Evolutionary conservation across 164 flowering plant genomes (phyloP), one percentile per base, ranked within the genome.

Genomic region (Umbilicus rupestris): DNA sequence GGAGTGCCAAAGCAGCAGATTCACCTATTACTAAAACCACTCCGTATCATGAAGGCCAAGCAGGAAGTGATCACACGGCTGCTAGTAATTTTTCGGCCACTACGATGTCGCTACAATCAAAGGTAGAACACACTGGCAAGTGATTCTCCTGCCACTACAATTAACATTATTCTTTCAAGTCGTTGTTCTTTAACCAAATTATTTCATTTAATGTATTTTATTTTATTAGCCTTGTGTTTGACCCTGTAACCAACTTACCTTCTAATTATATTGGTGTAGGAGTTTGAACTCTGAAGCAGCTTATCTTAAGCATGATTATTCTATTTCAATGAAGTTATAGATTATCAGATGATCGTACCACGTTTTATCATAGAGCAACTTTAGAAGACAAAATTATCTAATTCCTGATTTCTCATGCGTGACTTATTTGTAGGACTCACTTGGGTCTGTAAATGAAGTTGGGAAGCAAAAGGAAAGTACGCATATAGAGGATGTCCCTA

Each of bases 401-500:
- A 22, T 24, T 29, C 60, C 15, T 55, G 45, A 63, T 62, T 11
- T 62, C 39, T 33, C 39, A 39, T 31, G 26, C 35, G 20, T 39
- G 39, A n/a, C 42, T 62, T 35, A 39, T 62, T 72, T 78, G 67
- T 66, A 94, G 97, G 96, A 85, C 57, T 58, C 74, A 74, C 84
- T 70, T 66, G 77, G 76, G 10, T 63, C 83, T 65, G 72, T 70
- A 39, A 72, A 63, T 69, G 89, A 81, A 49, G 41, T 75, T 14
- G 66, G 55, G 31, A 87, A 77, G 73, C 79, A 68, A 64, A 82
- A 72, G 72, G 97, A 83, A 72, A 77, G 62, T 69, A 86, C 82
- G 62, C 80, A 71, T 69, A 79, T 72, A 59, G 90, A 89, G 72
- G 90, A 84, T 62, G 70, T 75, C 65, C 80, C 86, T 15, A 85